Conservation (phyloP, 2,329 filamentous ascomycete genomes). For the Ophiostoma fasciatum region DNA sequence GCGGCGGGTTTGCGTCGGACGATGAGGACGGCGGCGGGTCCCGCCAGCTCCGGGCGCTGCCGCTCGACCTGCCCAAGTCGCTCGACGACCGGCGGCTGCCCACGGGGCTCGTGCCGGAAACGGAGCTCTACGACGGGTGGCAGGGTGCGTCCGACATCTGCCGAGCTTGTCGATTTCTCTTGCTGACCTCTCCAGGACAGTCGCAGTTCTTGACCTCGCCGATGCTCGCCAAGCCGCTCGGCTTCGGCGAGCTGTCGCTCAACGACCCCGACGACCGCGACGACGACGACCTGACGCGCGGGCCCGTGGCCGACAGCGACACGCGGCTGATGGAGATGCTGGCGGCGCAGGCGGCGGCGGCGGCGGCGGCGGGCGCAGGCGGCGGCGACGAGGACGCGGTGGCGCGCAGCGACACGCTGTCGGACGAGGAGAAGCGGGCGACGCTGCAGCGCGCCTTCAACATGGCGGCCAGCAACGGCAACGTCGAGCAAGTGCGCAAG, state of each 20-base stretch:
- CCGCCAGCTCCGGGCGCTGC: constrained; percentile 41
- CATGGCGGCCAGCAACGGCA: constrained; percentile 94
- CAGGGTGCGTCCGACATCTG: constrained; percentile 45
- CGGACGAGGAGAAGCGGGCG: constrained; percentile 61
- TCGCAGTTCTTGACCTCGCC: constrained; percentile 89
- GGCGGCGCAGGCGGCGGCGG: constrained; percentile 73
- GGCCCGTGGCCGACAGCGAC: constrained; percentile 56
- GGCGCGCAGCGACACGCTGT: constrained; percentile 56
- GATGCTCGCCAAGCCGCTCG: constrained; percentile 66
- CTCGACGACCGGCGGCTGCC: constrained; percentile 71
- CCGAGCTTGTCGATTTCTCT: background rate
- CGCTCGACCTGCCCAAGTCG: constrained; percentile 76
- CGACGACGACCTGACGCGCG: constrained; percentile 48
- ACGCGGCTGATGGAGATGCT: constrained; percentile 89
- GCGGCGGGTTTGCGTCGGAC: background rate
- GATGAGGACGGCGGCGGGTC: constrained; percentile 12
- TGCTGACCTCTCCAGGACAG: constrained; percentile 47
- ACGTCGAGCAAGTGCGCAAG: constrained; percentile 64
- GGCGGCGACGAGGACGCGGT: constrained; percentile 78
- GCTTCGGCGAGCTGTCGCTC: constrained; percentile 67
- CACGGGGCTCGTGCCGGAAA: constrained; percentile 58
- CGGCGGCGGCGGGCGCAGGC: too few species aligned
- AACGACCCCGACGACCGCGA: constrained; percentile 62
- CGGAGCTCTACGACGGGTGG: constrained; percentile 98
- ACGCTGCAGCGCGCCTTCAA: constrained; percentile 77